These are phyloP conservation scores for Phascolomyces articulosus DNA, from an alignment of 371 early-diverging fungal genomes.

Conservation along the genomic window DNA sequence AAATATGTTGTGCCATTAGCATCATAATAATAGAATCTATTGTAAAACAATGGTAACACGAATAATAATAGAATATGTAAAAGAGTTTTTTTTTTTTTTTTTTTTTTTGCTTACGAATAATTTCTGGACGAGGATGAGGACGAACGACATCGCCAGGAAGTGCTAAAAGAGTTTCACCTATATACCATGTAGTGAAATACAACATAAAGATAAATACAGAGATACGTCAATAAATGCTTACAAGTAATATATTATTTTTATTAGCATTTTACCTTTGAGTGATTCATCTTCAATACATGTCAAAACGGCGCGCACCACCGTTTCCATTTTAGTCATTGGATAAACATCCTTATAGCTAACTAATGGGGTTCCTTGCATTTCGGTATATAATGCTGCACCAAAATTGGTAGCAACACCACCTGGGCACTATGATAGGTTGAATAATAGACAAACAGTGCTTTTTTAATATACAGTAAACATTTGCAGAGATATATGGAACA, in stretches of 20 bases:
- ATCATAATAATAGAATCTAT: no score
- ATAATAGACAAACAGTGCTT: no score
- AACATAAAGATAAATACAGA: not conserved
- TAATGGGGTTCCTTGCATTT: not conserved
- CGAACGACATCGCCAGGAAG: conserved; percentile 20
- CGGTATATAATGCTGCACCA: not conserved
- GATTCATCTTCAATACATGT: conserved; percentile 44
- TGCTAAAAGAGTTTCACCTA: conserved; percentile 24
- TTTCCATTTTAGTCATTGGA: conserved; percentile 38
- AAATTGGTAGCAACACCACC: not conserved
- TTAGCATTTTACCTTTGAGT: conserved; percentile 25
- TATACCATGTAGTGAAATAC: no score
- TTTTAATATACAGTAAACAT: no score
- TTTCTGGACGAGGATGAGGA: conserved; percentile 2
- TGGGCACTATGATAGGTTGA: not conserved
- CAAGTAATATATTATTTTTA: not conserved
- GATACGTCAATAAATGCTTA: no score
- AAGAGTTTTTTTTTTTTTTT: no score
- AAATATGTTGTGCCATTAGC: not conserved
- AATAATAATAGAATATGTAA: no score
- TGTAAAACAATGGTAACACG: not conserved
- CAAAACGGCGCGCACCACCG: conserved; percentile 55
- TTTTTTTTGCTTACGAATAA: conserved; percentile 16
- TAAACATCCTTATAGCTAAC: no score
- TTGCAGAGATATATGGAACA: not conserved